Evolutionary conservation across 2,329 filamentous ascomycete species (phyloP).

Genomic region (Monosporascus sp.): DNA sequence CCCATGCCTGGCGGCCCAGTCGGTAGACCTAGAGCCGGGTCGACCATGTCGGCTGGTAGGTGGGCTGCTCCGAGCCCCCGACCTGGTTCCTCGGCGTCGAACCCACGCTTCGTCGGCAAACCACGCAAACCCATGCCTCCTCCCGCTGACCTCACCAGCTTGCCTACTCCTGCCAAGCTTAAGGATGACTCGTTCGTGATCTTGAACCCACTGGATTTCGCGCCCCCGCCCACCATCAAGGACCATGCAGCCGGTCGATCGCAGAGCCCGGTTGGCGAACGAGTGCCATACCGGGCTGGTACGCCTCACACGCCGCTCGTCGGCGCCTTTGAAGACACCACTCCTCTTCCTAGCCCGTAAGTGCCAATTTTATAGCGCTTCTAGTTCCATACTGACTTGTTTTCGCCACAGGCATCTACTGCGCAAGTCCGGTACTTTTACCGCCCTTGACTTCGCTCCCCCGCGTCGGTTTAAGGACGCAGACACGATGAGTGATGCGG

Average conservation of each 20-base stretch:
- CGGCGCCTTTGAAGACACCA: conserved; percentile 81
- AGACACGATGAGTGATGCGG: conserved; percentile 58
- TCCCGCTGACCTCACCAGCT: conserved; percentile 64
- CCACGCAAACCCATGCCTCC: conserved; percentile 56
- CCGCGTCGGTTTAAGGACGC: conserved; percentile 66
- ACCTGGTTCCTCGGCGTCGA: conserved; percentile 35
- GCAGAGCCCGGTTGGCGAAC: conserved; percentile 59
- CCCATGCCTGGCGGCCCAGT: conserved; percentile 40
- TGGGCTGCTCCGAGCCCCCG: conserved; percentile 28
- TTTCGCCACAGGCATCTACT: conserved; percentile 55
- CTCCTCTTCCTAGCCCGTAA: conserved; percentile 85
- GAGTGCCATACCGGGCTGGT: conserved; percentile 67
- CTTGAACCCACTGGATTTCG: conserved; percentile 71
- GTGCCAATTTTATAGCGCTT: conserved; percentile 32
- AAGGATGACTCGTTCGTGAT: conserved; percentile 74
- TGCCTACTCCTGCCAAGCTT: conserved; percentile 82
- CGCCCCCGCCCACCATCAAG: conserved; percentile 63
- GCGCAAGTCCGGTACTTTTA: conserved; percentile 74
- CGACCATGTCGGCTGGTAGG: conserved; percentile 37
- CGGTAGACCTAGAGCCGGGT: conserved; percentile 47
- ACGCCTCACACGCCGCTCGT: conserved; percentile 74
- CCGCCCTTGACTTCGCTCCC: conserved; percentile 73
- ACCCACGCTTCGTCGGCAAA: conserved; percentile 36
- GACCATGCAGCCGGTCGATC: conserved; percentile 66
- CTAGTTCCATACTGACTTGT: conserved; percentile 12